A percentile compares a stretch with the other conserved stretches of the same genome.
These are phyloP conservation scores for Prinsepia uniflora DNA, from an alignment of 306 rosid genomes.

Conservation along the genomic window DNA sequence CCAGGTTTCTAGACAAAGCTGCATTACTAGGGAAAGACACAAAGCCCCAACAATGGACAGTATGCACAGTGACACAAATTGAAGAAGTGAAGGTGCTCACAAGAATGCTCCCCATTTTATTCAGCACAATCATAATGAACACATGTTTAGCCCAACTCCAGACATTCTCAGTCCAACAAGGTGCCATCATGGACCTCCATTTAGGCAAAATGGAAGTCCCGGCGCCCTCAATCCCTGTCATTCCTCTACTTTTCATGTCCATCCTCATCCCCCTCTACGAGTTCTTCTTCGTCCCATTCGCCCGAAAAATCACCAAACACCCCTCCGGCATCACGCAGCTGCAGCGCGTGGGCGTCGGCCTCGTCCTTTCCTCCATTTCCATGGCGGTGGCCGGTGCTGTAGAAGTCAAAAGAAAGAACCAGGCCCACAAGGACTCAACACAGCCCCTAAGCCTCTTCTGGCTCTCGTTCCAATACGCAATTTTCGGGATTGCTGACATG, in stretches of 20 bases:
- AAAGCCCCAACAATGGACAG: conserved; percentile 48
- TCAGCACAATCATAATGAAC: conserved; percentile 78
- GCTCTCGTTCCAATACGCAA: conserved; percentile 70
- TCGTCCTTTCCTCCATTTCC: conserved; percentile 60
- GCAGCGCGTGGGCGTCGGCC: conserved; percentile 77
- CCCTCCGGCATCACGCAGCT: conserved; percentile 83
- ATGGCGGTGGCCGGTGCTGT: conserved; percentile 67
- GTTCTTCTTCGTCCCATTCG: conserved; percentile 64
- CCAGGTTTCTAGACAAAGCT: conserved; percentile 71
- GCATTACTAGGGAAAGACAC: conserved; percentile 44
- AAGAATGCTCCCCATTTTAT: conserved; percentile 74
- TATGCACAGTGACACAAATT: conserved; percentile 80
- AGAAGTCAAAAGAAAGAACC: conserved; percentile 60
- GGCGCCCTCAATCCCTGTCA: conserved; percentile 68
- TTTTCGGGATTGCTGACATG: conserved; percentile 87
- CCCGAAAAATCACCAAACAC: conserved; percentile 59
- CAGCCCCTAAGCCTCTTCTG: conserved; percentile 59
- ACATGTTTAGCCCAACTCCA: conserved; percentile 89
- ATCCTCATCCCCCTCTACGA: conserved; percentile 68
- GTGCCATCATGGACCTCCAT: conserved; percentile 47
- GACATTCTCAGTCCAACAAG: conserved; percentile 83
- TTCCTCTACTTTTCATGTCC: conserved; percentile 61
- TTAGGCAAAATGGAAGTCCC: conserved; percentile 60
- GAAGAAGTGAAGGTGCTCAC: conserved; percentile 81
- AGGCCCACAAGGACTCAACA: conserved; percentile 35